phyloP scores from a whole-genome alignment of 352 stramenopile species.

The Phytophthora quininea region DNA sequence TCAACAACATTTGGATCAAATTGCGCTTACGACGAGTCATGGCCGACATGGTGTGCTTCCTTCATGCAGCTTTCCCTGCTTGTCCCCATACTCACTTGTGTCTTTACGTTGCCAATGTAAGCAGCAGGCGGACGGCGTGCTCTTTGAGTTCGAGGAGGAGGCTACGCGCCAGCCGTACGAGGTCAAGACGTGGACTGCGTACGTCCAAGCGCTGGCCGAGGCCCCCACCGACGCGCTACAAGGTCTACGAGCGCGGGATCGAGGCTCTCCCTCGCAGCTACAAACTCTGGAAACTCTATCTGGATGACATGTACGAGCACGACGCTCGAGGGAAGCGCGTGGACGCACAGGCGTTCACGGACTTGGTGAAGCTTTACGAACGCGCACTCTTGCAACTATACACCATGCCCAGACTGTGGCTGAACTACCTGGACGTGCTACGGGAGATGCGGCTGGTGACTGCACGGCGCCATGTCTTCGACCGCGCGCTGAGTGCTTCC shows the following conservation, averaged over 20 bases:
- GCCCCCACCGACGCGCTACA: constrained; percentile 33
- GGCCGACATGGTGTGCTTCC: not conserved
- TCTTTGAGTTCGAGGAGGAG: constrained; percentile 85
- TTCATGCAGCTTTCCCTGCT: not conserved
- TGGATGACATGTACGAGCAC: constrained; percentile 71
- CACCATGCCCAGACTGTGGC: constrained; percentile 98
- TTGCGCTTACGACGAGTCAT: not conserved
- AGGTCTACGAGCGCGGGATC: constrained; percentile 90
- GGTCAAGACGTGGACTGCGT: constrained; percentile 84
- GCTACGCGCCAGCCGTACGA: constrained; percentile 83
- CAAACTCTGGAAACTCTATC: constrained; percentile 95
- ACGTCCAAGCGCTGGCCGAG: constrained; percentile 49
- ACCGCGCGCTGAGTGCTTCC: constrained; percentile 96
- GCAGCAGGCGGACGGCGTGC: constrained; percentile 21
- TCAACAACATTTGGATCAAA: not conserved
- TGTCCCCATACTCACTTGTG: not conserved
- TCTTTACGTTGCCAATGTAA: not conserved
- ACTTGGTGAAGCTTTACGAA: constrained; percentile 81
- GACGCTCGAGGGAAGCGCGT: constrained; percentile 73
- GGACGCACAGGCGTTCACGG: constrained; percentile 47
- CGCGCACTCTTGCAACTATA: constrained; percentile 90
- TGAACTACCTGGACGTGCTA: constrained; percentile 88
- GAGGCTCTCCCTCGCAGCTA: constrained; percentile 90
- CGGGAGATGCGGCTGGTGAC: constrained; percentile 82
- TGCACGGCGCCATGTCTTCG: constrained; percentile 88